Evolutionary conservation across 768 basidiomycete genomes (phyloP), one percentile per base, ranked within the genome.

Genomic region (Mycena haematopus): DNA sequence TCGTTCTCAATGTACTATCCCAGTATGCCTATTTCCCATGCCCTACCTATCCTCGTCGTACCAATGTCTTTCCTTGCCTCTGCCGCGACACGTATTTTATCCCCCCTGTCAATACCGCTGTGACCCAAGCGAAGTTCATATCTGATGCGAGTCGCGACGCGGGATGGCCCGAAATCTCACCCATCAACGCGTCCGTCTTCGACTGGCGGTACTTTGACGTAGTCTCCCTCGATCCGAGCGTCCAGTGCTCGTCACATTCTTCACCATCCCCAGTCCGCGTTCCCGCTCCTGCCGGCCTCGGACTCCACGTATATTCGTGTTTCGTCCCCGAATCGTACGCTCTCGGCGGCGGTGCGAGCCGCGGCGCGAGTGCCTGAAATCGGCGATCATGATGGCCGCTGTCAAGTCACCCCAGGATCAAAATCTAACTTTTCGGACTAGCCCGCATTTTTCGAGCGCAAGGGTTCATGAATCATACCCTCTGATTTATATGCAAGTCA

Each of bases 131-230:
- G 6, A 54, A 61, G 45, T 65, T 65, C 45, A 46, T 15, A 1
- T 55, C 50, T 7, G 14, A 11, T 4, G 46, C 6, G 29, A 31
- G 9, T 31, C 29, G n/a, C n/a, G n/a, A n/a, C 44, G 5, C 45
- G 61, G 8, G 68, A 67, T 44, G 68, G 57, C 0, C 63, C 66
- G 15, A 67, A 69, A 54, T 57, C 65, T 2, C 35, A 58, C 66
- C 63, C 5, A 57, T 69, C 9, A 69, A 69, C 40, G 59, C 27
- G 8, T 59, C 66, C n/a, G 46, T 58, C 7, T 69, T 62, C 42
- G 66, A 69, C 33, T 69, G 68, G 68, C 67, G 66, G 60, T 69
- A 69, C 52, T 70, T 68, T 22, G 69, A 70, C 46, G 69, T 60
- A 11, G 65, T 68, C n/a, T 68, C 69, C 33, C 29, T 45, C 52